Base-by-base conservation (phyloP, 1,284 basidiomycete genomes). In the Rhodotorula mucilaginosa region DNA sequence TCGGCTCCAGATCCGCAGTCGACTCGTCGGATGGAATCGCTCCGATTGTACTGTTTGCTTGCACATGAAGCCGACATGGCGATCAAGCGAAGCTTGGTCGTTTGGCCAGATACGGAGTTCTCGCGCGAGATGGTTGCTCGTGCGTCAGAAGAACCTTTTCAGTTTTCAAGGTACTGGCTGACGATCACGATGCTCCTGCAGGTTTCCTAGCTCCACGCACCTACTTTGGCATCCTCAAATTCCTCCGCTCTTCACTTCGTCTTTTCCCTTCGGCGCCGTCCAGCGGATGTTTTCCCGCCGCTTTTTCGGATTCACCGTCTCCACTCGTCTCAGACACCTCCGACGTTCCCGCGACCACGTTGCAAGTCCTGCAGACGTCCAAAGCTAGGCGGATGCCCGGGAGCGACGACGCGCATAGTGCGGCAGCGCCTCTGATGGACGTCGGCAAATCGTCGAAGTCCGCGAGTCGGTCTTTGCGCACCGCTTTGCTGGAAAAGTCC, bases 31-130 rank as follows among this genome's bases (percentile, higher is more conserved):
- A 44, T 44, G 39, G 39, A 44, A 44, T 10, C 7, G 39, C 39
- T 44, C 12, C 39, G 39, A 44, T 10, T 44, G 2, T 70, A 29
- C 31, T 60, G 57, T 3, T 51, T 65, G 12, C 61, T 68, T 21
- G 15, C 19, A 1, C 69, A 65, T 63, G 69, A 73, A 48, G 72
- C 72, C 18, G 67, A 73, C 8, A 59, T 34, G 39, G 74, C 74
- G 61, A 29, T 76, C 34, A 52, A 58, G 21, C 58, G 65, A 2
- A 68, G 65, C 21, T 39, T 46, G 46, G 31, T 49, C 3, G 15
- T 63, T 6, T 76, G 74, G 74, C 72, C 70, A 2, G 72, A 76
- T 57, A 71, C 72, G 10, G 74, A 76, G 15, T 58, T 39, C 7
- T 74, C 72, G 18, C 62, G 65, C 19, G 72, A 74, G 21, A 68